phyloP scores from a whole-genome alignment of 2,329 filamentous ascomycete species.

The Verticillium longisporum region DNA sequence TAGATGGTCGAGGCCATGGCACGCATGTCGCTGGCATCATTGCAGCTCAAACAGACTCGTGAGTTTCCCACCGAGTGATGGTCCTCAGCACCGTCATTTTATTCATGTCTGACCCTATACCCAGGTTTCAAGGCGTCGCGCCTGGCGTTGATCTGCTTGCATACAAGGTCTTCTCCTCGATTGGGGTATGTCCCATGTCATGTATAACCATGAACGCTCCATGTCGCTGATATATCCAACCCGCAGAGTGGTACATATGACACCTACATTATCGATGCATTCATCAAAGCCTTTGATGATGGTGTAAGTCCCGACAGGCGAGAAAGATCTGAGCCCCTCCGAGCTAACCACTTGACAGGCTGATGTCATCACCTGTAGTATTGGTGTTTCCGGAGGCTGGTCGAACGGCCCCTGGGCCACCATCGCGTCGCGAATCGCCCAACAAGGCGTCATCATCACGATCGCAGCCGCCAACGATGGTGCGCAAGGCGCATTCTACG shows the following conservation, averaged over 20 bases:
- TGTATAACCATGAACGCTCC: neutral
- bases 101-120: neutral
- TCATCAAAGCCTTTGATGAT: neutral
- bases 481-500: conserved; percentile 15
- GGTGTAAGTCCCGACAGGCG: neutral
- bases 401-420: conserved; percentile 8
- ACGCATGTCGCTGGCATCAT: conserved; percentile 42
- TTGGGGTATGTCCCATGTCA: neutral
- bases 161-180: conserved; percentile 33
- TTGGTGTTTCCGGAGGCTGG: conserved; percentile 5
- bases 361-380: conserved; percentile 9
- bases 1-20: conserved; percentile 28
- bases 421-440: conserved; percentile 6
- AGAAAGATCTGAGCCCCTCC: too few relatives aligned
- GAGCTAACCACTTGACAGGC: neutral
- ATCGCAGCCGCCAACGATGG: conserved; percentile 10
- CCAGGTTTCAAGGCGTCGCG: conserved; percentile 35
- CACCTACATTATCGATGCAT: neutral
- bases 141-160: conserved; percentile 35
- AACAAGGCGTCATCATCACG: conserved; percentile 18
- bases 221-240: conserved; percentile 14
- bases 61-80: neutral
- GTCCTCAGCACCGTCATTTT: too few relatives aligned
- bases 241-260: conserved; percentile 21
- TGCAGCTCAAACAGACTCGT: conserved; percentile 33